Evolutionary conservation across 257 asterid genomes (phyloP).

Genomic region (Salvia hispanica): DNA sequence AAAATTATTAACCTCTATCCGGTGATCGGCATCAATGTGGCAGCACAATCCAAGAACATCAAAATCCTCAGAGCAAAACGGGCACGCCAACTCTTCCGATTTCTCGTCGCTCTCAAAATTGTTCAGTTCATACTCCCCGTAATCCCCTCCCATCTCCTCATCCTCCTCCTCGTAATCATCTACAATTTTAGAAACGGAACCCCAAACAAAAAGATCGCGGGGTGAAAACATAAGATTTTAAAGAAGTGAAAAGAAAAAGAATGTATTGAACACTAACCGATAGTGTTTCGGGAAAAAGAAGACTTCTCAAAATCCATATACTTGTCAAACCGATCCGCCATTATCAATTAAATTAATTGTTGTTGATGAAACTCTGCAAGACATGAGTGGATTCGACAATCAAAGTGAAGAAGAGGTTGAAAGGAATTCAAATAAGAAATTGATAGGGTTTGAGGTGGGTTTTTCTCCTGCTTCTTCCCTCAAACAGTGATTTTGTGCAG

Average conservation of each 20-base stretch:
- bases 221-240: neutral
- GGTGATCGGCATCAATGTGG: conserved; percentile 89
- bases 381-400: neutral
- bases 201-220: neutral
- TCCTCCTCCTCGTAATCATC: conserved; percentile 52
- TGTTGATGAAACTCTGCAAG: too few species aligned
- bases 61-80: conserved; percentile 80
- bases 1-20: conserved; percentile 53
- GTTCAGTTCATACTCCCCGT: conserved; percentile 55
- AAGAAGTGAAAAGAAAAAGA: neutral
- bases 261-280: conserved; percentile 29
- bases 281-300: conserved; percentile 34
- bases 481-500: neutral
- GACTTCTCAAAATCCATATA: conserved; percentile 44
- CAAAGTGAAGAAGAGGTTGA: neutral
- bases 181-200: neutral
- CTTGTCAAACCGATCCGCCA: conserved; percentile 48
- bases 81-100: conserved; percentile 79
- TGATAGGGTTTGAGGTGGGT: too few species aligned
- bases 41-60: conserved; percentile 88
- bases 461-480: conserved; percentile 8
- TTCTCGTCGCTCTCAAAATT: conserved; percentile 40
- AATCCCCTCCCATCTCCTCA: conserved; percentile 55
- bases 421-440: neutral
- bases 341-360: neutral